phyloP scores from a whole-genome alignment of 2,329 filamentous ascomycete species.

The Magnaporthales sp. region DNA sequence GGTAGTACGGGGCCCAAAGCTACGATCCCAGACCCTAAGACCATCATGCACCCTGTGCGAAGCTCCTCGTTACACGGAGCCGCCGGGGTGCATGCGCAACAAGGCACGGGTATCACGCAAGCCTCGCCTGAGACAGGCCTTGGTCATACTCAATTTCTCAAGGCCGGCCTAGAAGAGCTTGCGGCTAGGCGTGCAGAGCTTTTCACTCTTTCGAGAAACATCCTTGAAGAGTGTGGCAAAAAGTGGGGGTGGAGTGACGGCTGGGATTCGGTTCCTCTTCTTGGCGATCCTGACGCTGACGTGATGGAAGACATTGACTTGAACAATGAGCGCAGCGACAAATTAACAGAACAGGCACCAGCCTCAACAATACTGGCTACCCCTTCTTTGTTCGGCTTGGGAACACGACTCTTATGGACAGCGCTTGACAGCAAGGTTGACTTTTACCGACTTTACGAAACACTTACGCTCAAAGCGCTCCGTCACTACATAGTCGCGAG shows the following conservation, averaged over 20 bases:
- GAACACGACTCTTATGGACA: slow-evolving; percentile 47
- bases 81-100: slow-evolving; percentile 23
- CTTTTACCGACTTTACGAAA: slow-evolving; percentile 62
- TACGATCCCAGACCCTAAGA: slow-evolving; percentile 58
- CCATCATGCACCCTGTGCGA: slow-evolving; percentile 60
- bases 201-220: slow-evolving; percentile 68
- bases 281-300: slow-evolving; percentile 32
- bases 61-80: slow-evolving; percentile 50
- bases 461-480: slow-evolving; percentile 75
- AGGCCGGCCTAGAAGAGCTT: slow-evolving; percentile 67
- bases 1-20: slow-evolving; percentile 50
- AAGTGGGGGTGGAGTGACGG: slow-evolving; percentile 68
- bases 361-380: background rate
- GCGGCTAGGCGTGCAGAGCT: slow-evolving; percentile 78
- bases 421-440: slow-evolving; percentile 53
- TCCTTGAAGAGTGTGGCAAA: slow-evolving; percentile 67
- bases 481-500: slow-evolving; percentile 76
- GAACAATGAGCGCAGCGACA: slow-evolving; percentile 28
- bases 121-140: slow-evolving; percentile 29
- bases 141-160: slow-evolving; percentile 41
- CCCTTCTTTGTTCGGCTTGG: slow-evolving; percentile 35
- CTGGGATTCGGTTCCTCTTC: slow-evolving; percentile 54
- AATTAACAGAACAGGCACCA: slow-evolving; percentile 9
- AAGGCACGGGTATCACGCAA: slow-evolving; percentile 46
- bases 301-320: slow-evolving; percentile 52